phyloP scores from a whole-genome alignment of 805 yeast genomes.

The Candida xyloterini region DNA sequence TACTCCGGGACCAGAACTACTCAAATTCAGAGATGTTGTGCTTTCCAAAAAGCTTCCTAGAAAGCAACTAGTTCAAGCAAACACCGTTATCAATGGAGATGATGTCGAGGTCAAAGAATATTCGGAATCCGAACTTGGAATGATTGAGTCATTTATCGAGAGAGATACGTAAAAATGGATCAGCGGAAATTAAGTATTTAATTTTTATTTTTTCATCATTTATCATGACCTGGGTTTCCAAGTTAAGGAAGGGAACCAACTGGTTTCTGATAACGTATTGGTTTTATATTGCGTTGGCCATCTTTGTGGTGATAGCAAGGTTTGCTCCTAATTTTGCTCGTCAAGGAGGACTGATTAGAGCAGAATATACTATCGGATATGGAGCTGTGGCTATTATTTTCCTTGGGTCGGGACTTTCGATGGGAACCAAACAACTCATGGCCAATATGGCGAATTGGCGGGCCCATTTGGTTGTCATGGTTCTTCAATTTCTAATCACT shows the following conservation, averaged over 20 bases:
- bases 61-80: slow-evolving; percentile 80
- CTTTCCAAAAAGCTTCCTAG: slow-evolving; percentile 75
- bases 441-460: slow-evolving; percentile 74
- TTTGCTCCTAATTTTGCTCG: slow-evolving; percentile 81
- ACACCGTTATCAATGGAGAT: slow-evolving; percentile 48
- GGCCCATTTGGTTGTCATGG: slow-evolving; percentile 69
- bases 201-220: neutral
- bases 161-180: slow-evolving; percentile 36
- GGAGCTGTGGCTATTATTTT: slow-evolving; percentile 87
- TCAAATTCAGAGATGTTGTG: slow-evolving; percentile 64
- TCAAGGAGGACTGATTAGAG: slow-evolving; percentile 72
- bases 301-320: slow-evolving; percentile 70
- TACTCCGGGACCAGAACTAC: slow-evolving; percentile 59
- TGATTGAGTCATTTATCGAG: slow-evolving; percentile 75
- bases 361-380: slow-evolving; percentile 74
- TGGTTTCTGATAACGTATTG: slow-evolving; percentile 45
- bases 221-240: slow-evolving; percentile 3
- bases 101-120: slow-evolving; percentile 64
- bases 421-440: slow-evolving; percentile 60
- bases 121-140: slow-evolving; percentile 66
- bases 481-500: slow-evolving; percentile 62
- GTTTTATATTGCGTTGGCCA: slow-evolving; percentile 73
- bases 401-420: slow-evolving; percentile 75
- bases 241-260: slow-evolving; percentile 2
- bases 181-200: neutral